phyloP scores from a whole-genome alignment of 257 asterid genomes.

The Solanum pimpinellifolium region DNA sequence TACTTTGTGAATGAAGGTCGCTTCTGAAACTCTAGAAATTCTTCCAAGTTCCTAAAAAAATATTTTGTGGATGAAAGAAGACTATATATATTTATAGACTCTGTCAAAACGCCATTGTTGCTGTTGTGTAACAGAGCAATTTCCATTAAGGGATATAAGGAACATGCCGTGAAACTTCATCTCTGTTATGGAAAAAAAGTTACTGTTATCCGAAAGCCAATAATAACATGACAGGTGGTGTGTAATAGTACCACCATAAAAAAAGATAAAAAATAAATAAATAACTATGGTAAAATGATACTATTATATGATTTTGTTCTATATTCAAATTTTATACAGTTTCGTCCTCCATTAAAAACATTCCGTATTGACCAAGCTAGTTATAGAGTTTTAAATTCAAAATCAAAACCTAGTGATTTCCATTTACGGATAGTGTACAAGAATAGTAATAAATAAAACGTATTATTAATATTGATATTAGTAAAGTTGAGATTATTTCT shows the following conservation, averaged over 20 bases:
- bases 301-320: background rate
- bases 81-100: background rate
- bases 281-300: background rate
- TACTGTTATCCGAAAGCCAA: background rate
- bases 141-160: background rate
- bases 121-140: background rate
- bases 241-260: background rate
- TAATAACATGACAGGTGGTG: background rate
- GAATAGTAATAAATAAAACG: no score
- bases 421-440: background rate
- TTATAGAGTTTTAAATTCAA: background rate
- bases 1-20: background rate
- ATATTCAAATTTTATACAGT: background rate
- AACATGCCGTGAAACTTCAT: background rate
- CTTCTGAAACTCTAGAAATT: background rate
- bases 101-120: background rate
- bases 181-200: background rate
- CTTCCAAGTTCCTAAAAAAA: background rate
- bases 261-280: no score
- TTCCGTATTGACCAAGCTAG: background rate
- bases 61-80: background rate
- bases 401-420: background rate
- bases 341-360: background rate
- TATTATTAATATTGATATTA: no score
- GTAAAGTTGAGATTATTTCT: background rate